phyloP scores from a whole-genome alignment of 2,329 filamentous ascomycete genomes.

The Basipetospora chlamydospora region DNA sequence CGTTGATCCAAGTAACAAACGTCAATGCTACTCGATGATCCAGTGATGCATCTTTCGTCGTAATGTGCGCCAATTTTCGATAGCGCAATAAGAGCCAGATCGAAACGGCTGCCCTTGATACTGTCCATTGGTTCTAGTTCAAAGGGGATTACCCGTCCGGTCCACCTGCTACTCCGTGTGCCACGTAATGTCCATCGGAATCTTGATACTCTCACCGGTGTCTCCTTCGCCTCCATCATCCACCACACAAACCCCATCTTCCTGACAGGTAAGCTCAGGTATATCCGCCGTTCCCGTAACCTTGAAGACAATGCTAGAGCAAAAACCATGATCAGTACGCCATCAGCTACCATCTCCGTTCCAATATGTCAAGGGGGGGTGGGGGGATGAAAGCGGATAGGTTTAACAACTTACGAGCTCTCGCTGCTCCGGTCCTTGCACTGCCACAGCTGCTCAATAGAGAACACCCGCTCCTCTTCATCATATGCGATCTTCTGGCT shows the following conservation, averaged over 20 bases:
- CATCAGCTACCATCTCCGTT: too few species aligned
- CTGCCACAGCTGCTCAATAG: neutral
- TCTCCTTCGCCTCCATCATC: neutral
- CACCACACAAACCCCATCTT: too few species aligned
- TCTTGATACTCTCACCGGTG: neutral
- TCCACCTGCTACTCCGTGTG: too few species aligned
- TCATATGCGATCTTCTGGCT: neutral
- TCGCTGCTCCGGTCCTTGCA: neutral
- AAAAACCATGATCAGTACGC: neutral
- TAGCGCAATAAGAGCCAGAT: too few species aligned
- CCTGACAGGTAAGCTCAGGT: too few species aligned
- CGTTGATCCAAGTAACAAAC: too few species aligned
- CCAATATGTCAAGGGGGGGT: neutral
- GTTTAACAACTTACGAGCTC: neutral
- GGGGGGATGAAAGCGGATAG: neutral
- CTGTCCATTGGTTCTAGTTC: too few species aligned
- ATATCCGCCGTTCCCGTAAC: neutral
- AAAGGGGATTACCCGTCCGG: too few species aligned
- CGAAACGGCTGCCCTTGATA: too few species aligned
- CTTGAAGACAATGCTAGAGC: neutral
- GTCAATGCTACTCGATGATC: too few species aligned
- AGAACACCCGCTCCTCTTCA: neutral
- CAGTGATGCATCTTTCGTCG: too few species aligned
- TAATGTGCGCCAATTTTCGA: too few species aligned
- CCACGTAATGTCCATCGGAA: constrained; percentile 1